phyloP scores from a whole-genome alignment of 768 basidiomycete species.

The Coprinopsis cinerea region DNA sequence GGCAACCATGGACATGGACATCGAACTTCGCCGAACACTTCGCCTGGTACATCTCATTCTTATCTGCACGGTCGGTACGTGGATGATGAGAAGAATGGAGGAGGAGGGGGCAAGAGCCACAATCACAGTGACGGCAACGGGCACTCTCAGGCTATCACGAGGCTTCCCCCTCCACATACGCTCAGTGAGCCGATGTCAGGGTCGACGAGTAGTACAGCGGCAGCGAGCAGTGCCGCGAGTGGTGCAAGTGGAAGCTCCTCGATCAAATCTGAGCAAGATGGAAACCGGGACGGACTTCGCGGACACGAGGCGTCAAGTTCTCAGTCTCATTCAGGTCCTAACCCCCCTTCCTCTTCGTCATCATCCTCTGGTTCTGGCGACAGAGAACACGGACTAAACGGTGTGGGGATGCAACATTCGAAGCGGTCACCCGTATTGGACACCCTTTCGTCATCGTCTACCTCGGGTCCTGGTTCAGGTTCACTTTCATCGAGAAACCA shows the following conservation, averaged over 20 bases:
- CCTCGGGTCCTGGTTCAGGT: too few relatives aligned
- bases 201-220: too few relatives aligned
- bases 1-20: too few relatives aligned
- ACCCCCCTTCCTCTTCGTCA: too few relatives aligned
- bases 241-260: slow-evolving; percentile 5
- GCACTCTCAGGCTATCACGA: not conserved
- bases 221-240: too few relatives aligned
- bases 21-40: slow-evolving; percentile 22
- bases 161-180: not conserved
- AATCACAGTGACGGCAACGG: too few relatives aligned
- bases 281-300: not conserved
- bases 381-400: not conserved
- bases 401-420: too few relatives aligned
- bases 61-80: slow-evolving; percentile 27
- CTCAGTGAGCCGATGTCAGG: too few relatives aligned
- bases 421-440: not conserved
- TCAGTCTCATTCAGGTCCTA: too few relatives aligned
- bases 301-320: not conserved
- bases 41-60: slow-evolving; percentile 19
- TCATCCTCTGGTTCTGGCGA: slow-evolving; percentile 5
- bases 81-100: slow-evolving; percentile 28
- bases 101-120: too few relatives aligned
- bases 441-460: not conserved
- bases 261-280: slow-evolving; percentile 10
- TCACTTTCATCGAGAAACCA: slow-evolving; percentile 13